Base-by-base conservation (phyloP, 768 basidiomycete species). In the Lentinula guzmanii region DNA sequence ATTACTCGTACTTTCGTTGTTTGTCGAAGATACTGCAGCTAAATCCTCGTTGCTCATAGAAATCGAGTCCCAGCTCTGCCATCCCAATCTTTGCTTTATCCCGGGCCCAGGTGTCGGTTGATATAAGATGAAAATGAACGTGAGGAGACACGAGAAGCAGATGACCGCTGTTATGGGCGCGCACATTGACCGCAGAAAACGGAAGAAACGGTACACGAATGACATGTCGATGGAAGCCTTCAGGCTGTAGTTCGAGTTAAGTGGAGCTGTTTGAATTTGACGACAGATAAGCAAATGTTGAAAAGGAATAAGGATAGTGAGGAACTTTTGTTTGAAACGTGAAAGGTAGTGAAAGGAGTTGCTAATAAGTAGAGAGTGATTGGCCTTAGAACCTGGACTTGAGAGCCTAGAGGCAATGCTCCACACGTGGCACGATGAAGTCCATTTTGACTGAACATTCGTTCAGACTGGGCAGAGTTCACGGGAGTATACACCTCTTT, bases 11-110 rank as follows among this genome's bases (percentile, higher is more conserved):
- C 39, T 58, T 28, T 18, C 46, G n/a, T 18, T 48, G 4, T 16
- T 21, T 11, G 46, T 48, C 5, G 62, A 50, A 18, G 57, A 34
- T 15, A 41, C 52, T 21, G 35, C 34, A 33, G 18, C 42, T 21
- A 18, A n/a, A 39, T 43, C 54, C 58, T 21, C 68, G 62, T 7
- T 24, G 33, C 37, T 54, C 28, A 79, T 70, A 2, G 74, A 71
- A 0, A 94, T 78, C 3, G 82, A 68, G 48, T 91, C 93, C 91
- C 91, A 96, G 6, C 89, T 81, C 67, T 95, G 93, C 93, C 93
- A 95, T 33, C 93, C 93, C 18, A 97, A 76, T 50, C 83, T 80
- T 67, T 93, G 90, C 13, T 80, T 70, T 13, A 80, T 70, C 1
- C 90, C 90, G 16, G 90, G 90, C 2, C 90, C 90, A 1, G 79